Evolutionary conservation across 371 early-diverging fungal species (phyloP).

Genomic region (Batkoa obscura): DNA sequence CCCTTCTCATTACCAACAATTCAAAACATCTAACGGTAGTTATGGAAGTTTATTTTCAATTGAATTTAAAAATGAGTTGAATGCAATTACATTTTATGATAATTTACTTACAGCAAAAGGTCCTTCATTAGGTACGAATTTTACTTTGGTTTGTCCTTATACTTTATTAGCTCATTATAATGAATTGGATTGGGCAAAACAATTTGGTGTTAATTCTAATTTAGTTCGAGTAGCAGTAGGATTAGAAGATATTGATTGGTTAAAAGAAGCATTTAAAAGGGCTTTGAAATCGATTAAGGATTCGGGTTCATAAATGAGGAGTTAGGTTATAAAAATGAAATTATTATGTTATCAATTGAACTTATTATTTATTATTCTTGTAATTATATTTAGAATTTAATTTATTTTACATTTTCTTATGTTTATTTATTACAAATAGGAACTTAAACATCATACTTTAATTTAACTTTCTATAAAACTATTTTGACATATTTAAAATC

Average conservation of each 20-base stretch:
- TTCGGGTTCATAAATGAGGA: too few relatives aligned
- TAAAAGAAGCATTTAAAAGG: slow-evolving; percentile 11
- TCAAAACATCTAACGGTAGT: slow-evolving; percentile 37
- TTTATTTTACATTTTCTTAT: too few relatives aligned
- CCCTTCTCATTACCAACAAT: slow-evolving; percentile 36
- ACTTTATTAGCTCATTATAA: slow-evolving; percentile 84
- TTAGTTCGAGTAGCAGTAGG: slow-evolving; percentile 83
- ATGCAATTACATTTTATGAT: slow-evolving; percentile 64
- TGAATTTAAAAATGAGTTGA: slow-evolving; percentile 31
- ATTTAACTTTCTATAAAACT: too few relatives aligned
- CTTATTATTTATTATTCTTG: too few relatives aligned
- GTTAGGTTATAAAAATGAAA: too few relatives aligned
- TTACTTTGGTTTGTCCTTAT: slow-evolving; percentile 85
- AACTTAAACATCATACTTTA: too few relatives aligned
- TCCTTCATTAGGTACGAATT: slow-evolving; percentile 90
- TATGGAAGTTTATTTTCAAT: slow-evolving; percentile 84
- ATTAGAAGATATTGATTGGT: slow-evolving; percentile 43
- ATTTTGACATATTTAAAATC: too few relatives aligned
- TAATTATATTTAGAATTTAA: too few relatives aligned
- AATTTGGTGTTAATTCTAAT: slow-evolving; percentile 54
- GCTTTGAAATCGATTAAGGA: neutral
- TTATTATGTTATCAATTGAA: too few relatives aligned
- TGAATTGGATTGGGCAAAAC: slow-evolving; percentile 79
- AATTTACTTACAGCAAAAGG: slow-evolving; percentile 64
- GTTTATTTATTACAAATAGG: too few relatives aligned